Base-by-base conservation (phyloP, 2,329 filamentous ascomycete genomes). In the Leptographium procerum region DNA sequence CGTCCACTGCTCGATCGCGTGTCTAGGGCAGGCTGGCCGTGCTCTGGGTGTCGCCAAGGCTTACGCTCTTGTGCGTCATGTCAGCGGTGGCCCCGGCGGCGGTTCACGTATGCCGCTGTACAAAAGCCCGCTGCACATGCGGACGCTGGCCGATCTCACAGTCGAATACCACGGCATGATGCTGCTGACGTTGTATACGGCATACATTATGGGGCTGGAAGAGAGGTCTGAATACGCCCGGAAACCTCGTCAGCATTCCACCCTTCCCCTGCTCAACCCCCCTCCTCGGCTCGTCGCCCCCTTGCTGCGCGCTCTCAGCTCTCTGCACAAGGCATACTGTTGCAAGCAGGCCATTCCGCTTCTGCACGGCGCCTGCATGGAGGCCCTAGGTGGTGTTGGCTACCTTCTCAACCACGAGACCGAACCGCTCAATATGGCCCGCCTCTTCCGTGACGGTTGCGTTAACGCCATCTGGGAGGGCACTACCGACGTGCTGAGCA, bases 401-500 rank as follows among this genome's bases (percentile, higher is more conserved):
- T 88, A 87, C 63, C 76, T 85, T 28, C 75, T 84, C 65, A 86
- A 71, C 62, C 74, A 79, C 43, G 79, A 82, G 60, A 80, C 83
- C 59, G 82, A 84, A 55, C 77, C 82, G 43, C 72, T 88, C 59
- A 90, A 89, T 65, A 71, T 89, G 4, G 78, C 85, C 0, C 77
- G 84, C 8, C 72, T 89, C 1, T 83, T 83, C 64, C 78, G 87
- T 9, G 86, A 89, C 64, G 81, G 78, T 1, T 75, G 71, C 9
- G 86, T 88, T 3, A 71, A 82, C 55, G 77, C 80, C 16, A 88
- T 89, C 56, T 78, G 61, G 74, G 75, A 58, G 81, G 84, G 86
- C 1, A 89, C 87, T 0, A 88, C 85, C 0, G 85, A 88, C 64
- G 84, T 90, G 7, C 74, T 90, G 58, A 81, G 82, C 5, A 75